A percentile compares a stretch with the other conserved stretches of the same genome.
Evolutionary conservation across 305 asterid species (phyloP).

Genomic region (Solanum hybrid): DNA sequence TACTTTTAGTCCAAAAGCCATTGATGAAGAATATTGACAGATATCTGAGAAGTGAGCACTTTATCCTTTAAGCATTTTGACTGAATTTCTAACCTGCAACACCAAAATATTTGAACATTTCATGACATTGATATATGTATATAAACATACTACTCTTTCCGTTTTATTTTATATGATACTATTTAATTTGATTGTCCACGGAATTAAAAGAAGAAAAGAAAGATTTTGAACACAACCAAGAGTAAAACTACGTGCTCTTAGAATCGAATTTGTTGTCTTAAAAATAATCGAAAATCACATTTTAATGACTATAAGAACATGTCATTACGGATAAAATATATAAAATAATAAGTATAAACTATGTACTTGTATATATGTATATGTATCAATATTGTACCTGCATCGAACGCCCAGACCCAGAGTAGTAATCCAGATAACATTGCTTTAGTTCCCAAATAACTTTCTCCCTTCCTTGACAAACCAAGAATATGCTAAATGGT

Average conservation of each 20-base stretch:
- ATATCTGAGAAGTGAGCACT: slow-evolving; percentile 9
- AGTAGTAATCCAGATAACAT: not conserved
- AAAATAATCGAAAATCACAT: not conserved
- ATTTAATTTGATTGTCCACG: not conserved
- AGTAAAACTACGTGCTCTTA: not conserved
- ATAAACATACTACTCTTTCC: not conserved
- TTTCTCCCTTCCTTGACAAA: not conserved
- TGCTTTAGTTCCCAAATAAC: not conserved
- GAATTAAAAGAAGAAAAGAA: not conserved
- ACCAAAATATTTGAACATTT: not conserved
- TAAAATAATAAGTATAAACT: not conserved
- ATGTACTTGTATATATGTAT: too few relatives aligned
- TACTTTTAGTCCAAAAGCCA: not conserved
- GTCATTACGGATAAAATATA: not conserved
- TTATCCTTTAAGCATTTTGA: not conserved
- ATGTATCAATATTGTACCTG: not conserved
- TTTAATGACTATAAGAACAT: not conserved
- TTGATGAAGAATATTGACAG: not conserved
- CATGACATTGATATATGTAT: not conserved
- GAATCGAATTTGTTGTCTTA: not conserved
- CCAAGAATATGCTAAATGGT: not conserved
- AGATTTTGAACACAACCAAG: not conserved
- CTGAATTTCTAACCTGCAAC: not conserved
- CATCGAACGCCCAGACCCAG: not conserved
- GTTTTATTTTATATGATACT: not conserved